Evolutionary conservation across 2,329 filamentous ascomycete species (phyloP).

Genomic region (Aureobasidium melanogenum): DNA sequence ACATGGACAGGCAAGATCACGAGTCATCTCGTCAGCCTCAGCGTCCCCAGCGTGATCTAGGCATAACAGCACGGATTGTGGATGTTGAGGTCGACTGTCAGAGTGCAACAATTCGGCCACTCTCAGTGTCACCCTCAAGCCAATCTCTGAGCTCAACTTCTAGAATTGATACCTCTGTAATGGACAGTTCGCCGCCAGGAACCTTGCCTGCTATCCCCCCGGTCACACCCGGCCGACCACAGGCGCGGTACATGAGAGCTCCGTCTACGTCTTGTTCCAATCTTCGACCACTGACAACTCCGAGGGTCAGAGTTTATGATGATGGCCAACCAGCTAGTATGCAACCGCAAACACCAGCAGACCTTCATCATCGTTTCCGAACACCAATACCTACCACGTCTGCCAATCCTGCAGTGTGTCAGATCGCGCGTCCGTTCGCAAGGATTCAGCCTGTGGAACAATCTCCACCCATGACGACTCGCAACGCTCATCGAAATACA

Average conservation of each 20-base stretch:
- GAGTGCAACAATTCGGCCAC: neutral
- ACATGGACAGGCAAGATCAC: neutral
- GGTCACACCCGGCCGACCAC: neutral
- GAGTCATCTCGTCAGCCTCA: neutral
- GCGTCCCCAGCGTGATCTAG: neutral
- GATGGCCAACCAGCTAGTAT: slow-evolving; percentile 19
- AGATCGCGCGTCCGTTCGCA: neutral
- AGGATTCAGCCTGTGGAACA: neutral
- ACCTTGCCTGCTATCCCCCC: neutral
- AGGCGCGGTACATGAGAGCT: neutral
- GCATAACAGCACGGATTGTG: neutral
- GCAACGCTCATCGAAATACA: slow-evolving; percentile 14
- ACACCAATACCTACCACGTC: neutral
- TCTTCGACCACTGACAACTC: slow-evolving; percentile 13
- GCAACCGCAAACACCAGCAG: slow-evolving; percentile 29
- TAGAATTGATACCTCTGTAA: neutral
- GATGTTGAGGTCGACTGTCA: neutral
- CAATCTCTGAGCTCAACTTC: neutral
- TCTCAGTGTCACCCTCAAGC: neutral
- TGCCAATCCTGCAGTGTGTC: neutral
- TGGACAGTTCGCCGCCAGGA: neutral
- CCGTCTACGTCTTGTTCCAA: neutral
- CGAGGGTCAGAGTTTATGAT: slow-evolving; percentile 23
- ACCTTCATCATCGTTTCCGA: slow-evolving; percentile 15
- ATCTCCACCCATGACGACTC: neutral